Conservation (phyloP, 1,284 basidiomycete species). For the Ganoderma lucidum region DNA sequence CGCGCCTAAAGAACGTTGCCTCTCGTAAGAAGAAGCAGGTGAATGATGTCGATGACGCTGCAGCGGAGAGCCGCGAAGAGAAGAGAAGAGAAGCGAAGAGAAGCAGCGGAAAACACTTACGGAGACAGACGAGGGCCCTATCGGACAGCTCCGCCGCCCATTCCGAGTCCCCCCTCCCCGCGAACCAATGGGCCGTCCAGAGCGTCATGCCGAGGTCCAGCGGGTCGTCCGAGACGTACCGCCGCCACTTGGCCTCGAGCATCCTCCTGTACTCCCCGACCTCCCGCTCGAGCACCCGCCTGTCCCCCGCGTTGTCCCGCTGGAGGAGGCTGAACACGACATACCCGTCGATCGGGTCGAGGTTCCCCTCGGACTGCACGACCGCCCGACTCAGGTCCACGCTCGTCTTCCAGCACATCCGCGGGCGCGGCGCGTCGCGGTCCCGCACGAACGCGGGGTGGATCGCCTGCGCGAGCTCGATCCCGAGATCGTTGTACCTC, state of each 20-base stretch:
- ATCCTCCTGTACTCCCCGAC: constrained; percentile 38
- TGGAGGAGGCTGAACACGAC: constrained; percentile 40
- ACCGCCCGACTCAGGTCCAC: constrained; percentile 34
- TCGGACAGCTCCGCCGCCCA: constrained; percentile 35
- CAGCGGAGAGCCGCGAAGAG: not conserved
- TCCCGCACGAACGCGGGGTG: constrained; percentile 38
- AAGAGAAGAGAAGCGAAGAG: not conserved
- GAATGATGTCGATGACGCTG: not conserved
- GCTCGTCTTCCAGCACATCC: constrained; percentile 40
- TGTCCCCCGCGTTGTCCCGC: constrained; percentile 20
- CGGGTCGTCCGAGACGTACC: constrained; percentile 37
- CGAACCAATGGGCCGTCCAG: constrained; percentile 40
- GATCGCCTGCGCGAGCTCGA: constrained; percentile 39
- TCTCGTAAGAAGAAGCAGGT: no score
- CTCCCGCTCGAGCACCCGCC: constrained; percentile 32
- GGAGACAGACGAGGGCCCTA: constrained; percentile 28
- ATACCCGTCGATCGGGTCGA: constrained; percentile 42
- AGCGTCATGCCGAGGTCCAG: constrained; percentile 41
- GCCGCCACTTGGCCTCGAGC: constrained; percentile 34
- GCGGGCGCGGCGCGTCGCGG: constrained; percentile 29
- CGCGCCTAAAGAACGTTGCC: constrained; percentile 13
- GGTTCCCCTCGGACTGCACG: constrained; percentile 39
- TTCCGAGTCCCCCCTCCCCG: constrained; percentile 30
- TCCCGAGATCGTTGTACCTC: constrained; percentile 38
- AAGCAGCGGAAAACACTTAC: constrained; percentile 19